A percentile compares a stretch with the other conserved stretches of the same genome.
Evolutionary conservation across 208 protist genomes (phyloP).

Genomic region (Crithidia acanthocephali): DNA sequence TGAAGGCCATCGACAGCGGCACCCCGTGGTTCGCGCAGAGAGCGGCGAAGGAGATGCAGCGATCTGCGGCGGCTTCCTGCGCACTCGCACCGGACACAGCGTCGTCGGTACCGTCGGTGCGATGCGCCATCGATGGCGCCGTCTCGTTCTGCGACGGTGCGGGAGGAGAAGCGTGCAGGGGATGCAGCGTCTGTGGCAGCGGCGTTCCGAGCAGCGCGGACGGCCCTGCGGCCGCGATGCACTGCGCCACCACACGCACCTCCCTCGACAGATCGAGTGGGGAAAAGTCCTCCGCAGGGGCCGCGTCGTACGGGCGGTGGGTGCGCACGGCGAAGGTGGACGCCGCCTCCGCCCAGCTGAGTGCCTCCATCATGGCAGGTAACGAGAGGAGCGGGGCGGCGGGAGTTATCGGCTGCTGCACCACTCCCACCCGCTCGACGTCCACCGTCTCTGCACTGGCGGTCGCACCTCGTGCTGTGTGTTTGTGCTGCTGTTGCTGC

Average conservation of each 20-base stretch:
- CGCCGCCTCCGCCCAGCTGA: conserved; percentile 82
- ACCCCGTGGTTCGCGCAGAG: conserved; percentile 75
- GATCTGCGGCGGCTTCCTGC: conserved; percentile 26
- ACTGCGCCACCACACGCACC: conserved; percentile 54
- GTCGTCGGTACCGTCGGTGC: neutral
- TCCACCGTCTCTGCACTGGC: neutral
- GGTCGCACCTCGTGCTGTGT: too few species aligned
- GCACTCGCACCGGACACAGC: neutral
- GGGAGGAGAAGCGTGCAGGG: neutral
- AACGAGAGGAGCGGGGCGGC: conserved; percentile 34
- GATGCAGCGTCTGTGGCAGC: neutral
- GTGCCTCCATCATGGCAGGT: conserved; percentile 69
- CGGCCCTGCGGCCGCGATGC: conserved; percentile 10
- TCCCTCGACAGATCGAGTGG: conserved; percentile 66
- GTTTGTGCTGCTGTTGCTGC: neutral
- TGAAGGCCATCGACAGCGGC: conserved; percentile 55
- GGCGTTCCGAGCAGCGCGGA: neutral
- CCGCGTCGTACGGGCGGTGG: conserved; percentile 63
- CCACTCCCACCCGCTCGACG: too few species aligned
- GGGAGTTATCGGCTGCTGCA: neutral
- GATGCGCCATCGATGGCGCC: neutral
- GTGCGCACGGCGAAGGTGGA: conserved; percentile 83
- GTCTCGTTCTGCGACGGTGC: too few species aligned
- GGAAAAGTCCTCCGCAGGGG: conserved; percentile 46
- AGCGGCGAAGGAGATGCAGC: conserved; percentile 62